Base-by-base conservation (phyloP, 352 stramenopile species). In the Pythium utonaiense region DNA sequence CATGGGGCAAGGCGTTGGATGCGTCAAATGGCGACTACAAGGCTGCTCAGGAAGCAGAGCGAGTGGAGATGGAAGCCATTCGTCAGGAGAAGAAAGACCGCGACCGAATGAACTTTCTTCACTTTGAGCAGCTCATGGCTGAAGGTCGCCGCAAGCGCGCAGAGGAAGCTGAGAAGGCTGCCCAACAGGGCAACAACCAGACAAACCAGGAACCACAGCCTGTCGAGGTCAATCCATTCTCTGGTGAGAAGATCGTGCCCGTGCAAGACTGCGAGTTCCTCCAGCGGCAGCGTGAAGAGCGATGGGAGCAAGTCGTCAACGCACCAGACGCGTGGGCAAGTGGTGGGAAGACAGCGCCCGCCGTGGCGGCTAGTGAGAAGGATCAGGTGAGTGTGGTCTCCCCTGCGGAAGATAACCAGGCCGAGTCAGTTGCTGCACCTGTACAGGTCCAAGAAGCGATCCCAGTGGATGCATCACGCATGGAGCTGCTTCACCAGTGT, bases 61-160 rank as follows among this genome's bases (percentile, higher is more conserved):
- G 90, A 10, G 73, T 75, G 13, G 88, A 96, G 70, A 91, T 97
- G 70, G 75, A 86, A 17, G 60, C 67, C 2, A 94, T 95, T 62
- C 79, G 86, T 12, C 67, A 92, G 36, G 86, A 96, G 54, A 97
- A 96, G 78, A 88, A 81, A 48, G 82, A 87, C 47, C 79, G 80
- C 13, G 88, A 97, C 53, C 79, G 95, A 27, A 57, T 75, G 28
- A 96, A 96, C 64, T 96, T 95, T 62, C 63, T 84, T 16, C 76
- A 80, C 34, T 96, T 97, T 52, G 85, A 96, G 64, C 67, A 91
- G 57, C 90, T 97, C 78, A 91, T 97, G 74, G 60, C 83, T 24
- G 78, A 91, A 49, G 78, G 83, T 6, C 62, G 75, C 1, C 74
- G 72, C 25, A 88, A 89, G 69, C 69, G 64, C 4, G 73, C 86